A percentile compares a stretch with the other conserved stretches of the same genome.
Conservation (phyloP, 116 monocot species). For the Trichopus zeylanicus region DNA sequence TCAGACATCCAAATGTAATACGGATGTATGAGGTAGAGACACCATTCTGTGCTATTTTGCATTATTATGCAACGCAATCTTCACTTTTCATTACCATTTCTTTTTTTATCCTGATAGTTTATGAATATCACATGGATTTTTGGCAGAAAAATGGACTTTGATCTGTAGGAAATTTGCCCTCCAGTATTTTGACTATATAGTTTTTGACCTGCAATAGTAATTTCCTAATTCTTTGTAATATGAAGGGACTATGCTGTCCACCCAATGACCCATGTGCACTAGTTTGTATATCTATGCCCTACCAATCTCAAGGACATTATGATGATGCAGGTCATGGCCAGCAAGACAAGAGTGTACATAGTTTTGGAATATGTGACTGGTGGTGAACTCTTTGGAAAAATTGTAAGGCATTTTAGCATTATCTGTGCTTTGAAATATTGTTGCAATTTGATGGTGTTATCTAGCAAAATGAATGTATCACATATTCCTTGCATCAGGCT, state of each 20-base stretch:
- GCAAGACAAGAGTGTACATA: constrained; percentile 96
- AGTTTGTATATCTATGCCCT: not conserved
- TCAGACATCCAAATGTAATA: constrained; percentile 89
- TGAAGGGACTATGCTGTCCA: not conserved
- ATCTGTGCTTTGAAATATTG: not conserved
- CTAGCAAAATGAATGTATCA: too few relatives aligned
- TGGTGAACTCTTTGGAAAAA: constrained; percentile 92
- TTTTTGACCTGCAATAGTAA: not conserved
- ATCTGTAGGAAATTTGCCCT: too few relatives aligned
- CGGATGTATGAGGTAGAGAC: constrained; percentile 72
- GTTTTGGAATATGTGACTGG: constrained; percentile 89
- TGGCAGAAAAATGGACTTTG: too few relatives aligned
- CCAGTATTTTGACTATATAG: too few relatives aligned
- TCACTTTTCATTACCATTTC: not conserved
- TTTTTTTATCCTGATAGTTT: too few relatives aligned
- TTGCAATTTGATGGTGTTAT: too few relatives aligned
- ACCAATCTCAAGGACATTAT: not conserved
- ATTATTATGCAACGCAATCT: not conserved
- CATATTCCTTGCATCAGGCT: constrained; percentile 33
- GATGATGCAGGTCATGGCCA: constrained; percentile 80
- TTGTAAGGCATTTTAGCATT: constrained; percentile 39
- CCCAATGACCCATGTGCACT: not conserved
- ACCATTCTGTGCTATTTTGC: not conserved
- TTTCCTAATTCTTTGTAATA: not conserved
- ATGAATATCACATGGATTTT: too few relatives aligned